phyloP scores from a whole-genome alignment of 2,329 filamentous ascomycete genomes.

The Aspergillus caelatus region DNA sequence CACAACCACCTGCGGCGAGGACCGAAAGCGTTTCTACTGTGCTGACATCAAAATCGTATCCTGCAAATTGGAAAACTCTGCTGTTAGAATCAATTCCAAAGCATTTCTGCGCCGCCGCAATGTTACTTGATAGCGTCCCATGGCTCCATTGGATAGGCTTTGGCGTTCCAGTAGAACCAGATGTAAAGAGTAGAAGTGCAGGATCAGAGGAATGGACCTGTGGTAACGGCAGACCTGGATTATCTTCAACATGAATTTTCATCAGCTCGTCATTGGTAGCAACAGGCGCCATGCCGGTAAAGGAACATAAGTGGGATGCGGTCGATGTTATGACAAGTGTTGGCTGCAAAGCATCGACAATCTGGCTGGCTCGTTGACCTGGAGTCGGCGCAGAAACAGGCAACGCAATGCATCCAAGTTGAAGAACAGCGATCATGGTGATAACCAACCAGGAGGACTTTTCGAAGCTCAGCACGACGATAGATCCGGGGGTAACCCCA shows the following conservation, averaged over 20 bases:
- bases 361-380: not conserved
- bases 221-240: not conserved
- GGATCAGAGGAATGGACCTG: not conserved
- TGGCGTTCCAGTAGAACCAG: not conserved
- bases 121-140: not conserved
- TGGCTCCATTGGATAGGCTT: not conserved
- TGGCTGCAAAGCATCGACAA: not conserved
- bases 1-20: not conserved
- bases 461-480: constrained; percentile 14
- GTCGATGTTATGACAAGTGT: not conserved
- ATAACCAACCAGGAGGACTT: constrained; percentile 14
- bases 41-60: not conserved
- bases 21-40: not conserved
- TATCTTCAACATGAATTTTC: not conserved
- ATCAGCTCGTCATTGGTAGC: not conserved
- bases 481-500: constrained; percentile 19
- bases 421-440: constrained; percentile 11
- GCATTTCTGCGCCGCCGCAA: not conserved
- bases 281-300: not conserved
- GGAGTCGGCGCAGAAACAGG: not conserved
- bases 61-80: not conserved
- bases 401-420: not conserved
- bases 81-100: not conserved
- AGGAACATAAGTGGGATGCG: not conserved
- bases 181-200: not conserved